These are phyloP conservation scores for Chalaropsis thielavioides DNA, from an alignment of 2,329 filamentous ascomycete genomes.

Conservation along the genomic window DNA sequence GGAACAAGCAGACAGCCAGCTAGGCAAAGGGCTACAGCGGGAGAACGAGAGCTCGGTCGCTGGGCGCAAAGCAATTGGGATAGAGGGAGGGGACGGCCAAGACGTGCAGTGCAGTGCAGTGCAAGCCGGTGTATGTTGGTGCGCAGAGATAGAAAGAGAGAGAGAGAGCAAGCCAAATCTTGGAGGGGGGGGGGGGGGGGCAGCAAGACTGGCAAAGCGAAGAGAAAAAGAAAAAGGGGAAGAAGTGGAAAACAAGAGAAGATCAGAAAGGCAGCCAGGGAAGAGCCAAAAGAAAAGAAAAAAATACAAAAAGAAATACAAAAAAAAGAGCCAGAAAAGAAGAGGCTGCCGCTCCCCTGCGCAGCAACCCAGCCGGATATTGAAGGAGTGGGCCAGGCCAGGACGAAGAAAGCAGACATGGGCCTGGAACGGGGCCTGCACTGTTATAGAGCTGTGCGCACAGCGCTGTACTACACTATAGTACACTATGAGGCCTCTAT, in stretches of 20 bases:
- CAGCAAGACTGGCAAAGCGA: not conserved
- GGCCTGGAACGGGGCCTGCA: no score
- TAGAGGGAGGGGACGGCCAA: no score
- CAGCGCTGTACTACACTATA: not conserved
- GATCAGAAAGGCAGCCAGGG: not conserved
- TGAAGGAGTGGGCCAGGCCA: not conserved
- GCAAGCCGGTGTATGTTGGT: no score
- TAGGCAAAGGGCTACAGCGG: no score
- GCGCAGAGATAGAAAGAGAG: not conserved
- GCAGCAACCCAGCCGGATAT: slow-evolving; percentile 3
- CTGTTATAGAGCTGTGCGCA: not conserved
- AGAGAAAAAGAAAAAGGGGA: not conserved
- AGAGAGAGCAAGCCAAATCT: not conserved
- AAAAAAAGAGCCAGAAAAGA: not conserved
- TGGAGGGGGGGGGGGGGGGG: not conserved
- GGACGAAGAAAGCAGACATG: not conserved
- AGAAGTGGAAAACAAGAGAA: not conserved
- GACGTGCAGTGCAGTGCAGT: no score
- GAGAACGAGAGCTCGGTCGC: not conserved
- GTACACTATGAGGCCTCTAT: no score
- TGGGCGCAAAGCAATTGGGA: no score
- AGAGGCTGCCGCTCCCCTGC: not conserved
- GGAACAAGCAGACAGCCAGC: not conserved
- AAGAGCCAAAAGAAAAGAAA: not conserved
- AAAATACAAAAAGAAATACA: not conserved